Evolutionary conservation across 2,329 filamentous ascomycete species (phyloP), one percentile per base, ranked within the genome.

Genomic region (Fusarium armeniacum): DNA sequence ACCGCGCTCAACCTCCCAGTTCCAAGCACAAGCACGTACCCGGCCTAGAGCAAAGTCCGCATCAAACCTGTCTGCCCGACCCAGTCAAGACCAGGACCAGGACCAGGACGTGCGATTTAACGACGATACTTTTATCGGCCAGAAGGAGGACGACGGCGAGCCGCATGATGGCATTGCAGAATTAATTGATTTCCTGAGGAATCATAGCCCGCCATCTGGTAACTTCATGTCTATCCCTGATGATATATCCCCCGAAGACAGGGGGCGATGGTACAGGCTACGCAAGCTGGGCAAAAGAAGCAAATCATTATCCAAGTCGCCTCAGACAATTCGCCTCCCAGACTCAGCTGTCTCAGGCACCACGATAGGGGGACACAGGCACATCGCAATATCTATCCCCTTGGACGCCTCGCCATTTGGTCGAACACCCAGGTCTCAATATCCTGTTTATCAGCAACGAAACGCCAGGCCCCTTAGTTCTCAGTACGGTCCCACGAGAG

Each of bases 331-430:
- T 35, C 78, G 73, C 35, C 80, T 89, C 5, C 87, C 87, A 11
- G 86, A 89, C 72, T 84, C 84, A 26, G 86, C 86, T 15, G 80
- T 89, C 16, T 84, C 85, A 6, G 84, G 85, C 10, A 84, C 78
- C 36, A 89, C 86, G 0, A 84, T 76, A 9, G 83, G 80, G 4
- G 87, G 87, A 2, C 81, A 87, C 72, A 81, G 85, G 6, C 85
- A 89, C 70, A 89, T 90, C 67, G 86, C 87, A 61, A 89, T 89
- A 53, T 88, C 87, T 0, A 88, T 89, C 45, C 87, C 87, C 2
- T 62, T 84, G 15, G 82, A 87, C 67, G 78, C 86, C 60, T 83
- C 81, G 7, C 81, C 85, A 24, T 77, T 84, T 44, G 80, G 79
- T 4, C 65, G 71, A 36, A 70, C 67, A 33, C 73, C 75, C 22